Conservation (phyloP, 306 rosid species). For the Lathyrus sativus region DNA sequence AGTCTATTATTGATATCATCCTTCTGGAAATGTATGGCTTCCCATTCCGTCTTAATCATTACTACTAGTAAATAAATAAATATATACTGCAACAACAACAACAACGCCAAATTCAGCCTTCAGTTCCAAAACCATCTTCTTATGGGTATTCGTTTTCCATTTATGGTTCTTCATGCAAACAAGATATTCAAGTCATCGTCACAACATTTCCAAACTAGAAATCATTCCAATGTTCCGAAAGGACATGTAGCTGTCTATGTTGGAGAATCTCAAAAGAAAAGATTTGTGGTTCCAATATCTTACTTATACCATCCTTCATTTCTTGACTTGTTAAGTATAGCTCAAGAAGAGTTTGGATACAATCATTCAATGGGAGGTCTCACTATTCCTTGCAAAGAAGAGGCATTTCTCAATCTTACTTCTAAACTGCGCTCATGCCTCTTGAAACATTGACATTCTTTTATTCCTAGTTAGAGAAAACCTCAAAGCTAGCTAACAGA, state of each 20-base stretch:
- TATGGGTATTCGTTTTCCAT: conserved; percentile 59
- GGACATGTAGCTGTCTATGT: conserved; percentile 76
- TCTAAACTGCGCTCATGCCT: conserved; percentile 49
- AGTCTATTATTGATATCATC: not conserved
- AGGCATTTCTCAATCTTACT: conserved; percentile 61
- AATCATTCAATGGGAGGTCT: conserved; percentile 75
- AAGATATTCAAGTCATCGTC: conserved; percentile 49
- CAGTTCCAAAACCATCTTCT: not conserved
- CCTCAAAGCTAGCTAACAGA: too few relatives aligned
- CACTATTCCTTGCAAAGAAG: conserved; percentile 77
- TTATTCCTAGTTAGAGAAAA: too few relatives aligned
- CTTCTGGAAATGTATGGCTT: conserved; percentile 39
- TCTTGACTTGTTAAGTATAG: conserved; percentile 51
- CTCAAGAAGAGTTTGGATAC: conserved; percentile 77
- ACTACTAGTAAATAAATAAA: conserved; percentile 22
- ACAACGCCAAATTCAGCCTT: not conserved
- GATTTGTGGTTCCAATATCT: conserved; percentile 70
- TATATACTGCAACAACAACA: conserved; percentile 18
- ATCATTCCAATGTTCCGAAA: conserved; percentile 56
- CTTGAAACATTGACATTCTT: not conserved
- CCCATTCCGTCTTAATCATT: conserved; percentile 23
- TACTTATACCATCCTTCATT: conserved; percentile 71
- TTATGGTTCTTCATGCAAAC: conserved; percentile 45
- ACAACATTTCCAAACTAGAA: conserved; percentile 36
- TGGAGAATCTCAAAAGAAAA: conserved; percentile 62